Evolutionary conservation across 2,329 filamentous ascomycete genomes (phyloP).

Genomic region (Trichophyton simii): DNA sequence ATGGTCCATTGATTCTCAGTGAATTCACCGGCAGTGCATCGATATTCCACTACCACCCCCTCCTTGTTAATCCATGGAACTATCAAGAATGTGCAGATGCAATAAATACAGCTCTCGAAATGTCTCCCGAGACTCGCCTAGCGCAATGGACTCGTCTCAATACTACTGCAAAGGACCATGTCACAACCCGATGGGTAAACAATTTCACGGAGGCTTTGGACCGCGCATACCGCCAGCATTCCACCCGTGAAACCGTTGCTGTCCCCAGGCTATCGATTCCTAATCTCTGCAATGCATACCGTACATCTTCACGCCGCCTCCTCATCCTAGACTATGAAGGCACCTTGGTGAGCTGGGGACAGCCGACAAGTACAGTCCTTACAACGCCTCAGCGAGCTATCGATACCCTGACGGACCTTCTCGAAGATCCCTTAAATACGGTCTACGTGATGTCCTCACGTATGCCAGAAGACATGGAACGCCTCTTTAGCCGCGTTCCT

Average conservation of each 20-base stretch:
- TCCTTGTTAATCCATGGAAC: slow-evolving; percentile 91
- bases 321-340: slow-evolving; percentile 93
- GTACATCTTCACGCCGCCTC: slow-evolving; percentile 52
- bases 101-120: slow-evolving; percentile 71
- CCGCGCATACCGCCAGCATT: slow-evolving; percentile 70
- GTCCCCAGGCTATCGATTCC: slow-evolving; percentile 71
- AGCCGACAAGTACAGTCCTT: slow-evolving; percentile 70
- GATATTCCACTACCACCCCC: slow-evolving; percentile 65
- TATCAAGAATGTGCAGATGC: slow-evolving; percentile 78
- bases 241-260: slow-evolving; percentile 68
- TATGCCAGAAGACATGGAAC: slow-evolving; percentile 75
- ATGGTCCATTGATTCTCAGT: slow-evolving; percentile 80
- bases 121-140: slow-evolving; percentile 61
- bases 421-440: slow-evolving; percentile 66
- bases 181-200: slow-evolving; percentile 75
- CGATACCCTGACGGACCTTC: slow-evolving; percentile 67
- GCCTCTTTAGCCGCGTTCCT: slow-evolving; percentile 70
- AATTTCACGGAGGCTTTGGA: slow-evolving; percentile 59
- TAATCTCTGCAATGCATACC: slow-evolving; percentile 54
- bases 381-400: slow-evolving; percentile 77
- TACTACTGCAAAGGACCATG: slow-evolving; percentile 63
- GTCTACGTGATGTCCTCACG: slow-evolving; percentile 92
- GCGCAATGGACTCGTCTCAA: slow-evolving; percentile 62
- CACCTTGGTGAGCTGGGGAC: slow-evolving; percentile 77
- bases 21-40: slow-evolving; percentile 90